A percentile compares a stretch with the other conserved stretches of the same genome.
Conservation (phyloP, 305 asterid genomes). For the Fraxinus angustifolia region DNA sequence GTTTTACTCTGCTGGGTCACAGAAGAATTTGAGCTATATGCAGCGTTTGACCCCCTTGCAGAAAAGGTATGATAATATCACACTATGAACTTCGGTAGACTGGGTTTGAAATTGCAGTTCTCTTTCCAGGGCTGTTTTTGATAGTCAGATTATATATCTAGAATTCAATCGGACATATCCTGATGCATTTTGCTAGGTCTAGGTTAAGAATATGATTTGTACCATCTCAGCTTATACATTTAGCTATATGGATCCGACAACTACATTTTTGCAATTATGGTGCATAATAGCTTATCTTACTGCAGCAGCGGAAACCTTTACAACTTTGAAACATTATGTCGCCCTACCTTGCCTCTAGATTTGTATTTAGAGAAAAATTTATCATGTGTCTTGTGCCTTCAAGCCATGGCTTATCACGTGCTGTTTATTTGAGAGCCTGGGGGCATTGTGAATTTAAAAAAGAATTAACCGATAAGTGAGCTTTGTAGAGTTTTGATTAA, state of each 20-base stretch:
- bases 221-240: neutral
- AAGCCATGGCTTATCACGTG: neutral
- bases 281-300: neutral
- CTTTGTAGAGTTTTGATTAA: neutral
- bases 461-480: neutral
- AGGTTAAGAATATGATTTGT: neutral
- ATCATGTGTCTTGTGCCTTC: neutral
- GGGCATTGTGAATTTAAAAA: neutral
- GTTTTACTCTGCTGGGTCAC: conserved; percentile 98
- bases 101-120: neutral
- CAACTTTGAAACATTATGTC: neutral
- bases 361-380: neutral
- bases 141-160: neutral
- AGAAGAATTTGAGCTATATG: conserved; percentile 91
- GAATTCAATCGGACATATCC: neutral
- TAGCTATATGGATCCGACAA: neutral
- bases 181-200: neutral
- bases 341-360: neutral
- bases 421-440: neutral
- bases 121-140: neutral
- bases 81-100: neutral
- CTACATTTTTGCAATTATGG: neutral
- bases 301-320: neutral
- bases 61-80: conserved; percentile 67
- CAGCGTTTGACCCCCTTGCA: conserved; percentile 98